Evolutionary conservation across 2,329 filamentous ascomycete species (phyloP), one percentile per base, ranked within the genome.

Genomic region (Xylaria sp.): DNA sequence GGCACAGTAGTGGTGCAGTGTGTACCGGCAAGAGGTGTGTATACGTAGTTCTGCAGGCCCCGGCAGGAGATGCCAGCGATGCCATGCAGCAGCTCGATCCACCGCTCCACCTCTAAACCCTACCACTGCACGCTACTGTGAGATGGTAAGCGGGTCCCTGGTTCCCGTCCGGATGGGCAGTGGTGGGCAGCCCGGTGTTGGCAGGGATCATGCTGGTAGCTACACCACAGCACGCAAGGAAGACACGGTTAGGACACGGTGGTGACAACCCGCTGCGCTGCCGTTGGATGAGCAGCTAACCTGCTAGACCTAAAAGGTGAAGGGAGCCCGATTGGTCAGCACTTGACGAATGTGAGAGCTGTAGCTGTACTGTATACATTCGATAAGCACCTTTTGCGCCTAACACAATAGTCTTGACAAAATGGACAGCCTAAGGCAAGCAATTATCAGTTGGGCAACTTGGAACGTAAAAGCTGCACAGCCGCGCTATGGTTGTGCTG

Each of bases 81-180:
- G 54, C 60, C 58, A 62, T 57, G 64, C 53, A 63, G 42, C 64
- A 63, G 10, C 21, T 23, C 57, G 48, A 65, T 65, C 42, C 51
- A 59, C 50, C 50, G 51, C 29, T 50, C 62, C 63, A 60, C 55
- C 55, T 21, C 55, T 58, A 44, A 32, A 57, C 65, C 68, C 68
- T 60, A 60, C 68, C 54, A 59, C 60, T 59, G 60, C 66, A 64
- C 63, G 61, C 66, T 58, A 58, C 55, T 58, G 27, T 54, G 18
- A n/a, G 4, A 35, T 54, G 51, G 51, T 60, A 63, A 66, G 57
- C 59, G 67, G 68, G 66, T 66, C 65, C 60, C 63, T 47, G 65
- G 68, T 71, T 71, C 69, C 70, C 70, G 69, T 69, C 70, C 63
- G 68, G 53, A 65, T 67, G 70, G 70, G 58, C 65, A 51, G 44